These are phyloP conservation scores for Extremus antarcticus DNA, from an alignment of 495 filamentous ascomycete genomes.

Conservation along the genomic window DNA sequence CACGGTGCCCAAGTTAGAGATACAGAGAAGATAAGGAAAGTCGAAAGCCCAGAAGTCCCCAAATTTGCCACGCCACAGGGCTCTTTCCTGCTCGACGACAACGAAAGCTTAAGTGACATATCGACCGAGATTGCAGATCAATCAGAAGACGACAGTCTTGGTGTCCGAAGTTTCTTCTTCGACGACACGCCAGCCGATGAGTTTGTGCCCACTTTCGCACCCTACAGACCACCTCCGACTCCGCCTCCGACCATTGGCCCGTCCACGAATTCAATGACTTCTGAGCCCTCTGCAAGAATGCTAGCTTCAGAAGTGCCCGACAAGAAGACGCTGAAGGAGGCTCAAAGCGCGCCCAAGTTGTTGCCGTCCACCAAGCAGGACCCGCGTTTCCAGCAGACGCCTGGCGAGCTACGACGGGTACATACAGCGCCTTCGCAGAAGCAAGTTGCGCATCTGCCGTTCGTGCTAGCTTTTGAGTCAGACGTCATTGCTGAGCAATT, in stretches of 20 bases:
- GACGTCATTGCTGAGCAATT: constrained; percentile 86
- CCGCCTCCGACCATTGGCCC: constrained; percentile 15
- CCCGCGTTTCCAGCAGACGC: background rate
- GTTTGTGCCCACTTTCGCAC: constrained; percentile 42
- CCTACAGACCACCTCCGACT: constrained; percentile 54
- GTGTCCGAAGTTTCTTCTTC: constrained; percentile 33
- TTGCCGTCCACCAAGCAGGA: constrained; percentile 12
- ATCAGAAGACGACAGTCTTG: constrained; percentile 27
- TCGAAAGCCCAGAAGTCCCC: constrained; percentile 19
- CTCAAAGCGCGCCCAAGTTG: constrained; percentile 15
- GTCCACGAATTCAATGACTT: constrained; percentile 9
- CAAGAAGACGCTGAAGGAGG: constrained; percentile 10
- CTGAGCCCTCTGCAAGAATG: constrained; percentile 2
- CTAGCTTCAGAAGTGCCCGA: background rate
- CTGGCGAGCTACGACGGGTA: constrained; percentile 1
- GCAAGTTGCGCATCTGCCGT: constrained; percentile 62
- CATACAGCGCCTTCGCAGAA: constrained; percentile 2
- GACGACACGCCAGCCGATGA: constrained; percentile 29
- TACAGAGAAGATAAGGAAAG: background rate
- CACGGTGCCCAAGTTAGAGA: background rate
- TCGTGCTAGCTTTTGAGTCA: constrained; percentile 84
- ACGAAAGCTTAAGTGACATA: constrained; percentile 62
- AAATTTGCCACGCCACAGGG: constrained; percentile 31
- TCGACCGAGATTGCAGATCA: constrained; percentile 57
- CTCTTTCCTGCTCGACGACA: constrained; percentile 57